These are phyloP conservation scores for Fusarium brachygibbosum DNA, from an alignment of 2,329 filamentous ascomycete genomes.

Conservation along the genomic window DNA sequence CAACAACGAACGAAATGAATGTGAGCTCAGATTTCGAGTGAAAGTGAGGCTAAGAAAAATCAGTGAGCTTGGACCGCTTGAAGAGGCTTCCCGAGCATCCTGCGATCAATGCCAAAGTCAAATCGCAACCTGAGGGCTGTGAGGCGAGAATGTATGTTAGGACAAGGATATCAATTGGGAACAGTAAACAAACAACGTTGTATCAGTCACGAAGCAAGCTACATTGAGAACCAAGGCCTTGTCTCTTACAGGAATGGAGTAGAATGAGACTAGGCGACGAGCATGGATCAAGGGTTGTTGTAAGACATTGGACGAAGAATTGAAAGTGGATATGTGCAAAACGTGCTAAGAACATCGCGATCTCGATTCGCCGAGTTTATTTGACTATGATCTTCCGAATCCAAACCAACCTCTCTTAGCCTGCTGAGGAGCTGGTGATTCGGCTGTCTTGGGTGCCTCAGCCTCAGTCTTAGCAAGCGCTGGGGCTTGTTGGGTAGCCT, in stretches of 20 bases:
- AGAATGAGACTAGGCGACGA: slow-evolving; percentile 27
- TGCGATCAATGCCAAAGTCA: neutral
- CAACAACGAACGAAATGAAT: neutral
- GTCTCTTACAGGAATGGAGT: slow-evolving; percentile 44
- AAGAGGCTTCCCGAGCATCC: slow-evolving; percentile 22
- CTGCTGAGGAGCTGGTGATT: slow-evolving; percentile 55
- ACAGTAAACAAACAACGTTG: slow-evolving; percentile 37
- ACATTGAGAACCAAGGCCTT: slow-evolving; percentile 11
- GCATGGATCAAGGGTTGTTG: slow-evolving; percentile 29
- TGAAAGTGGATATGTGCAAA: slow-evolving; percentile 16
- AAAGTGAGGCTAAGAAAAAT: slow-evolving; percentile 6
- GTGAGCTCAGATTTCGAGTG: neutral
- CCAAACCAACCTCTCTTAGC: slow-evolving; percentile 82
- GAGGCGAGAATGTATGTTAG: neutral
- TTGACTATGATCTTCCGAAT: slow-evolving; percentile 67
- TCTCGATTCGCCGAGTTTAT: slow-evolving; percentile 36
- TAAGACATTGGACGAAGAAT: slow-evolving; percentile 34
- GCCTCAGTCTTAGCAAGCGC: slow-evolving; percentile 47
- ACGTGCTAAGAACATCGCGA: slow-evolving; percentile 25
- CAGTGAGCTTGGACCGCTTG: slow-evolving; percentile 21
- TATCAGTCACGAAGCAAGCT: slow-evolving; percentile 21
- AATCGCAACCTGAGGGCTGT: neutral
- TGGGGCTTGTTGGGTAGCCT: slow-evolving; percentile 53
- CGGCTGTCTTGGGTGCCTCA: slow-evolving; percentile 47
- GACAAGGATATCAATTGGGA: slow-evolving; percentile 5